Base-by-base conservation (phyloP, 2,329 filamentous ascomycete genomes). In the Paecilomyces niveus region DNA sequence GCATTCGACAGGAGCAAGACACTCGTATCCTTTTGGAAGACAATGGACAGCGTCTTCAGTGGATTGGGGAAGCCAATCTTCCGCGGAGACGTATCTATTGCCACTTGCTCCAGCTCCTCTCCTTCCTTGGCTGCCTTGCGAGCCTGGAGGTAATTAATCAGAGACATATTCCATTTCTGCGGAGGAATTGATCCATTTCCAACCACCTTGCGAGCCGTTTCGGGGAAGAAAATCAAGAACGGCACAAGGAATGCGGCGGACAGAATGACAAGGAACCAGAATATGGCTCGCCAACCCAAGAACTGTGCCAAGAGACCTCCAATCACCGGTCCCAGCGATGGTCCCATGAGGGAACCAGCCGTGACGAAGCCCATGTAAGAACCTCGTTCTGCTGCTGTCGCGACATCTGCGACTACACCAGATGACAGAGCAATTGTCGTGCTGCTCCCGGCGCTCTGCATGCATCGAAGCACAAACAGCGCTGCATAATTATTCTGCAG, bases 201-300 rank as follows among this genome's bases (percentile, higher is more conserved):
- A 5, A 76, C 73, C n/a, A 76, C 64, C 6, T 68, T 68, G 35
- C 74, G 69, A 45, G 64, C 65, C 29, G 74, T 76, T 56, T 76
- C 74, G 7, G 73, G 74, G 53, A 76, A 70, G 62, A 72, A 68
- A 8, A 68, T 49, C 2, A 74, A 56, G 35, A 77, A 72, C 2
- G 73, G 66, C 1, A 73, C 33, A 26, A 76, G 64, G 56, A 72
- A 76, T 1, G 66, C 65, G 0, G 70, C 76, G 0, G 75, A 69
- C 54, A 79, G 71, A 21, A 83, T 81, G 31, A 77, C 70, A 3
- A 84, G 70, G 58, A 80, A 80, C 76, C 78, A 80, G 62, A 80
- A 76, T 15, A 76, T 74, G 9, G 70, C 67, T 39, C 68, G 64
- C 74, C 74, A 77, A 3, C 72, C 72, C 6, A 77, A 67, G 57